A percentile compares a stretch with the other conserved stretches of the same genome.
Evolutionary conservation across 2,329 filamentous ascomycete species (phyloP).

Genomic region (Ascocoryne sarcoides): DNA sequence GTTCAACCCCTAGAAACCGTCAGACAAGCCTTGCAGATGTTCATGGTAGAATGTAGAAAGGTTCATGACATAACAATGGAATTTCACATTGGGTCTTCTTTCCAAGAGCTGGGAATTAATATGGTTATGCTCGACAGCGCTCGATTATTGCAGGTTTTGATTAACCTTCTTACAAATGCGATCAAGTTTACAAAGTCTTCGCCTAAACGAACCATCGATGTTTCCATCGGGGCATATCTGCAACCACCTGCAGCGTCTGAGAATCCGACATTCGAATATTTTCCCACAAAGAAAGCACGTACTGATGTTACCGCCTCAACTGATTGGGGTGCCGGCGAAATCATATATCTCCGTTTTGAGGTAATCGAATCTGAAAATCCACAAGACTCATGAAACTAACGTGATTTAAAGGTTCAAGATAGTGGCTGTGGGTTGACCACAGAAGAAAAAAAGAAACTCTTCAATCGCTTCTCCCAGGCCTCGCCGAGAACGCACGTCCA

Average conservation of each 20-base stretch:
- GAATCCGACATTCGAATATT: slow-evolving; percentile 21
- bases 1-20: slow-evolving; percentile 60
- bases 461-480: slow-evolving; percentile 73
- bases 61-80: slow-evolving; percentile 55
- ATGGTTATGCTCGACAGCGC: slow-evolving; percentile 69
- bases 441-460: slow-evolving; percentile 64
- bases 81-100: slow-evolving; percentile 59
- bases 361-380: slow-evolving; percentile 33
- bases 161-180: slow-evolving; percentile 64
- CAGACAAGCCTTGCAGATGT: slow-evolving; percentile 63
- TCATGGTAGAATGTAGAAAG: slow-evolving; percentile 61
- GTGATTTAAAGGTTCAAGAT: slow-evolving; percentile 39
- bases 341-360: slow-evolving; percentile 61
- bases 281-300: slow-evolving; percentile 50
- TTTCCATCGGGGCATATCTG: slow-evolving; percentile 25
- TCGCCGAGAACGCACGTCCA: slow-evolving; percentile 68
- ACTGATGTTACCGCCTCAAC: slow-evolving; percentile 18
- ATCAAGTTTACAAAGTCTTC: slow-evolving; percentile 57
- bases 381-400: not conserved
- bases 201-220: slow-evolving; percentile 39
- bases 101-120: slow-evolving; percentile 51
- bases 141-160: slow-evolving; percentile 63
- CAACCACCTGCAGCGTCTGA: slow-evolving; percentile 41
- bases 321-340: slow-evolving; percentile 66
- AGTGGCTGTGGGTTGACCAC: slow-evolving; percentile 64